Evolutionary conservation across 129 eudicot genomes (phyloP).

Genomic region (Logfia minima): DNA sequence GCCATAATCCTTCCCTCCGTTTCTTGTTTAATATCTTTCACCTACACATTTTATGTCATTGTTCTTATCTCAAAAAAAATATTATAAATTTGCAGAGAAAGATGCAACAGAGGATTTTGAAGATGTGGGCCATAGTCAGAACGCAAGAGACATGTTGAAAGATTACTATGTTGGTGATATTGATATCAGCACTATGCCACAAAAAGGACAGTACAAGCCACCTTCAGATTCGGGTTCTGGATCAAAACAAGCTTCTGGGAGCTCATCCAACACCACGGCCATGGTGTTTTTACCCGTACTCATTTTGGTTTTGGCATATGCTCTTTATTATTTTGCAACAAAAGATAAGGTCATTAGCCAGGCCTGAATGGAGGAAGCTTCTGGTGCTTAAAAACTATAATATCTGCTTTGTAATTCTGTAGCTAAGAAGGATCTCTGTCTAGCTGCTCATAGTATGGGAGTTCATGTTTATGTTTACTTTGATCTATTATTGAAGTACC

Average conservation of each 20-base stretch:
- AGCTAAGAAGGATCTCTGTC: constrained; percentile 1
- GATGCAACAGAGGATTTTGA: constrained; percentile 44
- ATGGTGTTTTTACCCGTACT: constrained; percentile 49
- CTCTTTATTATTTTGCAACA: constrained; percentile 35
- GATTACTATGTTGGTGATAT: constrained; percentile 19
- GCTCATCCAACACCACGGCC: constrained; percentile 34
- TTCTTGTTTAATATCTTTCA: background rate
- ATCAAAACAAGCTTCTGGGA: constrained; percentile 27
- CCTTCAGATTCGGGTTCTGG: background rate
- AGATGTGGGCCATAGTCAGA: constrained; percentile 35
- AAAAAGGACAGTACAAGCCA: constrained; percentile 6
- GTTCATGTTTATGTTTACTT: background rate
- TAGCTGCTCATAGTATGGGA: constrained; percentile 7
- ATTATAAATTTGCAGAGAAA: constrained; percentile 17
- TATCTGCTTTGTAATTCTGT: background rate
- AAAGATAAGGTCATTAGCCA: background rate
- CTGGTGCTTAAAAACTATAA: background rate
- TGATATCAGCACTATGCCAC: constrained; percentile 3
- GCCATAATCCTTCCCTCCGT: background rate
- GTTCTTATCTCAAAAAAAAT: background rate
- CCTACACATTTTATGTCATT: background rate
- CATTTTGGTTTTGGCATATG: constrained; percentile 56
- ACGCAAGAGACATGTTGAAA: constrained; percentile 21
- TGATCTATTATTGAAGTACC: background rate
- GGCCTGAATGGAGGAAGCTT: background rate